These are phyloP conservation scores for Fusarium succisae DNA, from an alignment of 2,329 filamentous ascomycete species.

Conservation along the genomic window DNA sequence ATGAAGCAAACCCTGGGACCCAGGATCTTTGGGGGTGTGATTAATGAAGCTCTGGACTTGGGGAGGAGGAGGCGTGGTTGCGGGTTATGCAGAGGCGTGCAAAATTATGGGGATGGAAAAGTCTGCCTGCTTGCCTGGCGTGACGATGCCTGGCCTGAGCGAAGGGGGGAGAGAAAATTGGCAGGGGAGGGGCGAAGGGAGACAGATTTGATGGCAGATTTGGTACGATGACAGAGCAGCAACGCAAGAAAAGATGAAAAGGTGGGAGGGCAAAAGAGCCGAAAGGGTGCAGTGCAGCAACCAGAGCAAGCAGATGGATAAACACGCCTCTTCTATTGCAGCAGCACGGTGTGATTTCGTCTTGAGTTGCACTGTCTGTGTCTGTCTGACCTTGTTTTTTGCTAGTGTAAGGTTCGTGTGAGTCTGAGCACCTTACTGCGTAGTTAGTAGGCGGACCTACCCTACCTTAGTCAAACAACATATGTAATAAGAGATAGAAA, in stretches of 20 bases:
- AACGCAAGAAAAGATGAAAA: background rate
- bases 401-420: background rate
- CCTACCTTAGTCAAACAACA: background rate
- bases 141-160: conserved; percentile 18
- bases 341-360: background rate
- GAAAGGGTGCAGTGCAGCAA: conserved; percentile 22
- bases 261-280: conserved; percentile 34
- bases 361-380: background rate
- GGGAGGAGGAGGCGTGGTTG: conserved; percentile 51
- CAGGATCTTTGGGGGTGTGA: conserved; percentile 52
- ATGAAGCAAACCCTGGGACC: conserved; percentile 44
- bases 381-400: background rate
- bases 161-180: conserved; percentile 10
- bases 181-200: conserved; percentile 36
- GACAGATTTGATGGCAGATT: conserved; percentile 33
- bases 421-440: conserved; percentile 7
- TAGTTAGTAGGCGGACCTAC: background rate
- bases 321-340: conserved; percentile 25
- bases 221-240: conserved; percentile 19
- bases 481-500: background rate
- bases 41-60: conserved; percentile 49
- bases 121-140: conserved; percentile 34
- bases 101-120: conserved; percentile 42
- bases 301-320: conserved; percentile 9
- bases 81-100: conserved; percentile 49